Conservation (phyloP, 768 basidiomycete genomes). For the Cystobasidium tubakii region DNA sequence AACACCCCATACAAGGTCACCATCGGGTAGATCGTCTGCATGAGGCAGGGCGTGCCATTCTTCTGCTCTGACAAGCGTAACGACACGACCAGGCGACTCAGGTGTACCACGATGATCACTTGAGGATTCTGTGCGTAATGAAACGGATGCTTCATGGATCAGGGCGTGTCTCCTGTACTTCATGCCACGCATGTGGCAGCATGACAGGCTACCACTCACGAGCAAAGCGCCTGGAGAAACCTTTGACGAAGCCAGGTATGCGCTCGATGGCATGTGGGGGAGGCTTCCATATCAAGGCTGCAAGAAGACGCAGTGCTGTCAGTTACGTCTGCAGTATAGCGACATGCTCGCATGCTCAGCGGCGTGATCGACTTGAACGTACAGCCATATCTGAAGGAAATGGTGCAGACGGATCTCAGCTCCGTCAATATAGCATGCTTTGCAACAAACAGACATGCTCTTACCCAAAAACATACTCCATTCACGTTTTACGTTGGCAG, state of each 20-base stretch:
- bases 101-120: slow-evolving; percentile 37
- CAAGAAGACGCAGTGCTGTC: neutral
- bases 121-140: slow-evolving; percentile 11
- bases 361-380: neutral
- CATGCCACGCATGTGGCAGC: neutral
- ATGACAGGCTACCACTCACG: neutral
- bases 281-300: slow-evolving; percentile 37
- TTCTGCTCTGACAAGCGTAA: slow-evolving; percentile 26
- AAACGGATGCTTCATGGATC: neutral
- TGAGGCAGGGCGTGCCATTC: slow-evolving; percentile 35
- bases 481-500: neutral
- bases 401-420: neutral
- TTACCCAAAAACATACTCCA: slow-evolving; percentile 16
- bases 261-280: slow-evolving; percentile 22
- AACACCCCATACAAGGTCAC: slow-evolving; percentile 30
- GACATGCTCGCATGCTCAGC: neutral
- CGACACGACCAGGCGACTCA: slow-evolving; percentile 34
- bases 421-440: no score
- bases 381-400: slow-evolving; percentile 19
- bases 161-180: neutral
- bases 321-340: no score
- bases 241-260: slow-evolving; percentile 33
- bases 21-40: slow-evolving; percentile 15
- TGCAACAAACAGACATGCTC: no score
- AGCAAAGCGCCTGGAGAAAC: slow-evolving; percentile 30